Base-by-base conservation (phyloP, 345 rosid genomes). In the Brassica juncea region DNA sequence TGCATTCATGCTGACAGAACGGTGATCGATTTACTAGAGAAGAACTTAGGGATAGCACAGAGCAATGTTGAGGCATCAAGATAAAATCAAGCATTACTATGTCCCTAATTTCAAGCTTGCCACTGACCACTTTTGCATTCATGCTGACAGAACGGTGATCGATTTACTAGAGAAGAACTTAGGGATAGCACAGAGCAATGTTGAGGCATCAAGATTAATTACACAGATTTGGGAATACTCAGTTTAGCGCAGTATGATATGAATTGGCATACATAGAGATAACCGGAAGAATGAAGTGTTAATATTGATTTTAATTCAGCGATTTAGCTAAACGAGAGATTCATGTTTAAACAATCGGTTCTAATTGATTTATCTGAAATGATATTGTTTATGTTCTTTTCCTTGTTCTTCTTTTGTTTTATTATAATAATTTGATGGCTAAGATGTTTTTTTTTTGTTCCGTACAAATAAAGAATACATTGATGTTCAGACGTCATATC, bases 401-500 rank as follows among this genome's bases (percentile, higher is more conserved):
- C 21, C 12, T 39, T 19, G 19, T 19, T 31, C 15, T 0, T 31
- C 42, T 62, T 52, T 77, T 63, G 10, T 42, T 39, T 77, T 25
- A 31, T 77, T 47, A 8, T 42, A 44, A 49, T 69, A 49, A 32
- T 70, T 63, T 34, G 25, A 71, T 70, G 31, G 34, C 14, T 32
- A 4, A 8, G 3, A 62, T 70, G 75, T 52, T 47, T 76, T 37
- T 49, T 9, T 70, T 12, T 8, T 61, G 49, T 77, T 49, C 35
- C 44, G 49, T 70, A 70, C 61, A 21, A 47, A 77, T 70, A 77
- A 77, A 77, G 55, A 44, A 49, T 59, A 12, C 35, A 28, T 39
- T 5, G 68, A 25, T 68, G 74, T 69, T 76, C 52, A 5, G 12
- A n/a, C 57, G 57, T 49, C 57, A 49, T 49, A 49, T 4, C 19